Conservation (phyloP, 768 basidiomycete genomes). For the Cystobasidium ongulense region DNA sequence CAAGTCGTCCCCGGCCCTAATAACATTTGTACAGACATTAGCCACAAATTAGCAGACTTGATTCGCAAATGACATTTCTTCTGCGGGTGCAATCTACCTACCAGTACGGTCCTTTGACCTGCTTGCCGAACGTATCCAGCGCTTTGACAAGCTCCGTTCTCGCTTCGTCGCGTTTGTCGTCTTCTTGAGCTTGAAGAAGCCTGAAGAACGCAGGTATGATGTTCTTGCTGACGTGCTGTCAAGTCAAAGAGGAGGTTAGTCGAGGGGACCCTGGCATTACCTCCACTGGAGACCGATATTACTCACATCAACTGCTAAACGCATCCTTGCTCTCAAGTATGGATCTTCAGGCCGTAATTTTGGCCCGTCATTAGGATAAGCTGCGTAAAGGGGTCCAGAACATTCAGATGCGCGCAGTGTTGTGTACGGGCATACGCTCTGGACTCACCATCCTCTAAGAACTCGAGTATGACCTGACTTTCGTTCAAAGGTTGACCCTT, state of each 20-base stretch:
- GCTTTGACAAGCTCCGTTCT: constrained; percentile 40
- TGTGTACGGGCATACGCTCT: neutral
- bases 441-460: constrained; percentile 57
- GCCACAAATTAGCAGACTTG: constrained; percentile 37
- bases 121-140: constrained; percentile 34
- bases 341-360: constrained; percentile 54
- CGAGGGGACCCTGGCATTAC: neutral
- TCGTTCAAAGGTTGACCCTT: constrained; percentile 59
- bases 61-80: constrained; percentile 51
- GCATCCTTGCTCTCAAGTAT: constrained; percentile 29
- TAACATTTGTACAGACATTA: too few relatives aligned
- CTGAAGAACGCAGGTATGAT: constrained; percentile 55
- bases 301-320: constrained; percentile 5
- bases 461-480: constrained; percentile 63
- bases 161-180: constrained; percentile 39
- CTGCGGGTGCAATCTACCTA: too few relatives aligned
- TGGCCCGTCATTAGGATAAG: constrained; percentile 44
- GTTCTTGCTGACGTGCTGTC: constrained; percentile 50
- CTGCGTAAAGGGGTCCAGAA: too few relatives aligned
- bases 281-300: neutral
- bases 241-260: constrained; percentile 31
- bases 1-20: constrained; percentile 53
- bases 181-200: constrained; percentile 49
- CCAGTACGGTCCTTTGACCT: constrained; percentile 46
- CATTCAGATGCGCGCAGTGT: too few relatives aligned